phyloP scores from a whole-genome alignment of 306 rosid species.

The Lupinus albus region DNA sequence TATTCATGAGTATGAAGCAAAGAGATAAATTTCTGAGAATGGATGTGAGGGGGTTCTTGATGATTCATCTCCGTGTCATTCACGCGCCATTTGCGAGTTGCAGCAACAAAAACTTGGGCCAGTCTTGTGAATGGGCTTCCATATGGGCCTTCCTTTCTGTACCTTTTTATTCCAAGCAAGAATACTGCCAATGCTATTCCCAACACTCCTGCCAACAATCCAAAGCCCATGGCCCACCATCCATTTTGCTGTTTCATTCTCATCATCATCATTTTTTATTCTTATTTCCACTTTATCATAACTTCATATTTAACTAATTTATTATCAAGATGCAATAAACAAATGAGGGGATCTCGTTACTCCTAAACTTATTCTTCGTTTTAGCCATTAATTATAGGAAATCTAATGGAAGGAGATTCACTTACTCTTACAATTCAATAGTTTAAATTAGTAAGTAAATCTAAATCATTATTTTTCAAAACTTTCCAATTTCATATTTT shows the following conservation, averaged over 20 bases:
- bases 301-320: too few species aligned
- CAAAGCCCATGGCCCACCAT: conserved; percentile 70
- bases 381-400: too few species aligned
- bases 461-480: too few species aligned
- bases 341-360: too few species aligned
- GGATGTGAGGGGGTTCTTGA: not conserved
- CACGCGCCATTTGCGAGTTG: conserved; percentile 56
- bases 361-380: too few species aligned
- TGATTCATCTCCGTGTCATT: conserved; percentile 34
- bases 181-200: conserved; percentile 54
- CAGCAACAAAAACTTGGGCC: conserved; percentile 67
- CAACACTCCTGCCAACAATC: conserved; percentile 58
- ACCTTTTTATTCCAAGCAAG: conserved; percentile 57
- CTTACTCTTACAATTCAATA: too few species aligned
- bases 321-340: too few species aligned
- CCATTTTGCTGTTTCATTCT: conserved; percentile 55
- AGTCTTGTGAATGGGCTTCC: conserved; percentile 68
- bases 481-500: too few species aligned
- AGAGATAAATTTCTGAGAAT: conserved; percentile 33
- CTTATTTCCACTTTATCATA: conserved; percentile 13
- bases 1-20: conserved; percentile 51
- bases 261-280: conserved; percentile 9
- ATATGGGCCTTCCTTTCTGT: conserved; percentile 47
- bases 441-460: too few species aligned
- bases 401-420: too few species aligned